These are phyloP conservation scores for Parascedosporium putredinis DNA, from an alignment of 2,329 filamentous ascomycete species.

Conservation along the genomic window DNA sequence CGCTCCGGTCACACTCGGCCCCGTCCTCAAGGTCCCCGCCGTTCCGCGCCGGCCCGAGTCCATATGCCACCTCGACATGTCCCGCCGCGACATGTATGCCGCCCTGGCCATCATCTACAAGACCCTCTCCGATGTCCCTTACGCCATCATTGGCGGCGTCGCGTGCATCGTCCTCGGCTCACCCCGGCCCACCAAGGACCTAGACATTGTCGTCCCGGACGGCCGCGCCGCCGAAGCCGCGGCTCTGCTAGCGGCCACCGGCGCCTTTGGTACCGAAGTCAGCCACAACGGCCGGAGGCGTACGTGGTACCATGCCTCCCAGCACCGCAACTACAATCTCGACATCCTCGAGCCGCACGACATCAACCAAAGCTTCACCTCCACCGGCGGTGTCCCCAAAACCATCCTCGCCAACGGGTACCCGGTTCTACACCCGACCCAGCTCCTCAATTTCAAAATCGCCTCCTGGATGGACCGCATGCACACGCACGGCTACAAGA, in stretches of 20 bases:
- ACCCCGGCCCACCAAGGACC: conserved; percentile 4
- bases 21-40: neutral
- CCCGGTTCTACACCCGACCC: conserved; percentile 1
- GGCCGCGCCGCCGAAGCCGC: conserved; percentile 2
- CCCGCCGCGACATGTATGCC: conserved; percentile 5
- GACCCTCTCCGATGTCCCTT: conserved; percentile 1
- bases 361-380: conserved; percentile 2
- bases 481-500: conserved; percentile 2
- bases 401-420: neutral
- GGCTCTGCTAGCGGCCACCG: neutral
- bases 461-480: conserved; percentile 4
- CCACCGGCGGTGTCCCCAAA: neutral
- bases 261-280: conserved; percentile 3
- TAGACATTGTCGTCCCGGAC: conserved; percentile 7
- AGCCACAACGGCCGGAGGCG: neutral
- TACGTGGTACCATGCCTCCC: conserved; percentile 4
- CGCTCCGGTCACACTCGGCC: too few species aligned
- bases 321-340: conserved; percentile 4
- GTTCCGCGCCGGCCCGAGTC: neutral
- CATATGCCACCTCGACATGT: conserved; percentile 1
- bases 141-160: conserved; percentile 7
- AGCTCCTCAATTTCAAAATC: conserved; percentile 7
- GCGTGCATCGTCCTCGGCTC: conserved; percentile 7
- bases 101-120: conserved; percentile 4
- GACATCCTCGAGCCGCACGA: conserved; percentile 7